Evolutionary conservation across 768 basidiomycete species (phyloP).

Genomic region (Russula earlei): DNA sequence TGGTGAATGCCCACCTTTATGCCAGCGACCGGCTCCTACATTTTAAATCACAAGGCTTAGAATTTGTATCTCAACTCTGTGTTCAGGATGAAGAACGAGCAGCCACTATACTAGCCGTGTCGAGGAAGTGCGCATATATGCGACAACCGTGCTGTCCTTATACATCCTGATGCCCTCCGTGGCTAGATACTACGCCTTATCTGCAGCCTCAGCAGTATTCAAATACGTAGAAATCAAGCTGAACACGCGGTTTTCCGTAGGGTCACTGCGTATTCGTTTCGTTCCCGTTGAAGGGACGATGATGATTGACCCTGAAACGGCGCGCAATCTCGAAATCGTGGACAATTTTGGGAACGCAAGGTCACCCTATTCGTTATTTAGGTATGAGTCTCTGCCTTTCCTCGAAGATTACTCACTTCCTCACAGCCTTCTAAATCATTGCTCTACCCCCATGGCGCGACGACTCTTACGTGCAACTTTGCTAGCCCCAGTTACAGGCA

Average conservation of each 20-base stretch:
- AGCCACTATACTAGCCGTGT: constrained; percentile 65
- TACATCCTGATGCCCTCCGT: constrained; percentile 15
- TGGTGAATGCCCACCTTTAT: constrained; percentile 34
- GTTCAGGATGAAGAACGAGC: constrained; percentile 77
- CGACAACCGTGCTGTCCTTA: not conserved
- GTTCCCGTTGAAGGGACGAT: constrained; percentile 82
- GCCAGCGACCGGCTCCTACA: not conserved
- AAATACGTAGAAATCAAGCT: constrained; percentile 67
- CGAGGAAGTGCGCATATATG: constrained; percentile 60
- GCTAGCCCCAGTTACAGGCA: constrained; percentile 73
- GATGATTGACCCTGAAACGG: constrained; percentile 89
- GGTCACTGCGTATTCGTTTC: constrained; percentile 67
- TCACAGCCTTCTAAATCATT: constrained; percentile 61
- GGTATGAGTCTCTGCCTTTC: constrained; percentile 35
- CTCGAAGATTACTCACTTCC: not conserved
- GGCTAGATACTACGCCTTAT: constrained; percentile 77
- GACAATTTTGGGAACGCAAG: constrained; percentile 61
- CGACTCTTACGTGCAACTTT: constrained; percentile 73
- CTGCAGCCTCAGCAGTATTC: constrained; percentile 79
- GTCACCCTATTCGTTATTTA: constrained; percentile 67
- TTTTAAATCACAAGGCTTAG: constrained; percentile 43
- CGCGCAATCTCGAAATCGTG: constrained; percentile 82
- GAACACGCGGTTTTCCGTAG: constrained; percentile 59
- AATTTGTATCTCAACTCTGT: constrained; percentile 69
- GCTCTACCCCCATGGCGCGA: constrained; percentile 84